These are phyloP conservation scores for Sugiyamaella qingdaonensis DNA, from an alignment of 805 yeast species.

Conservation along the genomic window DNA sequence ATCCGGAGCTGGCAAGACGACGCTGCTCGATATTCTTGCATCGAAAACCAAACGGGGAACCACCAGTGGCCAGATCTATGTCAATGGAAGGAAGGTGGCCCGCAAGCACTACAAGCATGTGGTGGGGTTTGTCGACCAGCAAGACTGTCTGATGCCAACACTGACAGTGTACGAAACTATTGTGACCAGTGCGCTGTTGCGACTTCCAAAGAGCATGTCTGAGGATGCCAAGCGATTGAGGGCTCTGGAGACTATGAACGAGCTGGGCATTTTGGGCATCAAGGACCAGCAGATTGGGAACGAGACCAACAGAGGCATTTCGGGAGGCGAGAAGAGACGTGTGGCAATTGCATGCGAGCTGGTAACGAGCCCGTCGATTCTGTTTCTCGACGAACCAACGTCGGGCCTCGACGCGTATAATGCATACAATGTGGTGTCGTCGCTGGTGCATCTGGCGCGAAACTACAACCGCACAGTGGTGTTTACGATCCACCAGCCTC, in stretches of 20 bases:
- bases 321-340: constrained; percentile 89
- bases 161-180: constrained; percentile 95
- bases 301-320: constrained; percentile 84
- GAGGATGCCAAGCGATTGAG: constrained; percentile 65
- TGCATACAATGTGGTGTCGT: constrained; percentile 86
- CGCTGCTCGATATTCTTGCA: constrained; percentile 86
- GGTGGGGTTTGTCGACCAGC: constrained; percentile 95
- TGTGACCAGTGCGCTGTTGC: constrained; percentile 79
- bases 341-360: constrained; percentile 92
- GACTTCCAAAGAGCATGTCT: constrained; percentile 82
- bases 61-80: constrained; percentile 59
- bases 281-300: constrained; percentile 86
- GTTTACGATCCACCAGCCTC: constrained; percentile 94
- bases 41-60: constrained; percentile 77
- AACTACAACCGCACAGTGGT: constrained; percentile 83
- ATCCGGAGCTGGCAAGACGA: constrained; percentile 97
- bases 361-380: constrained; percentile 79
- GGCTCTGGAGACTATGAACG: constrained; percentile 79
- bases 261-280: constrained; percentile 76
- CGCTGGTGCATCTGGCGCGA: constrained; percentile 72
- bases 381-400: constrained; percentile 89
- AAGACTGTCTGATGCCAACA: constrained; percentile 85
- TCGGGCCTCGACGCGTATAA: constrained; percentile 93
- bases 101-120: constrained; percentile 54
- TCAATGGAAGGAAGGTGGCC: constrained; percentile 56